Conservation (phyloP, 805 yeast species). For the Priceomyces castillae region DNA sequence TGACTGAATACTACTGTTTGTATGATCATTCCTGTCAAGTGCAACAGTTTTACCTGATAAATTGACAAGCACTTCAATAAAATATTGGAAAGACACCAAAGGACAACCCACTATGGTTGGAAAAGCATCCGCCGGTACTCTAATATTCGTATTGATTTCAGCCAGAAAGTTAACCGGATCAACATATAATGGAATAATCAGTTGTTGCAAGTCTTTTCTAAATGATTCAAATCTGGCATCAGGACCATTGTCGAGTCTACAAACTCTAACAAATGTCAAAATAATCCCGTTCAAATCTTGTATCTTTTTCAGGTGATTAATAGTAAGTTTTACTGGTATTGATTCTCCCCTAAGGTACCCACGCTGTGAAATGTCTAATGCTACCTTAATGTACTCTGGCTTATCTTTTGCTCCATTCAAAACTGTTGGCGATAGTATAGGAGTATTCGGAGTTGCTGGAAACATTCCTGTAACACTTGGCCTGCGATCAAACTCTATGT, state of each 20-base stretch:
- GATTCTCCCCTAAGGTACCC: constrained; percentile 81
- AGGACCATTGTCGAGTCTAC: constrained; percentile 59
- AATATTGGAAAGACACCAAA: constrained; percentile 77
- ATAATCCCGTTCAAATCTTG: constrained; percentile 72
- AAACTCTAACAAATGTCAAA: constrained; percentile 75
- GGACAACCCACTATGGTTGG: constrained; percentile 76
- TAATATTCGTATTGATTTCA: constrained; percentile 58
- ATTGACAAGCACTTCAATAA: constrained; percentile 79
- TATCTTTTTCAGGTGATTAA: constrained; percentile 69
- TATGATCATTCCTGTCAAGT: constrained; percentile 21
- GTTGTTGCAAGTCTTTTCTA: constrained; percentile 80
- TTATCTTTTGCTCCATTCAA: not conserved
- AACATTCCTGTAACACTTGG: not conserved
- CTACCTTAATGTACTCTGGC: constrained; percentile 35
- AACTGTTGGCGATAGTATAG: constrained; percentile 5
- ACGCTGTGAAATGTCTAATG: constrained; percentile 45
- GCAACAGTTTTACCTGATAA: constrained; percentile 57
- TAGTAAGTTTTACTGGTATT: constrained; percentile 65
- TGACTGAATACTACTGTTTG: constrained; percentile 9
- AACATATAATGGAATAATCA: constrained; percentile 71
- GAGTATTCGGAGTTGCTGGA: constrained; percentile 4
- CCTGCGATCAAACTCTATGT: not conserved
- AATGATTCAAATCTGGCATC: constrained; percentile 66
- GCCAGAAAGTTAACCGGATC: constrained; percentile 61
- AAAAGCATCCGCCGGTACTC: constrained; percentile 81